Evolutionary conservation across 305 asterid species (phyloP), one percentile per base, ranked within the genome.

Genomic region (Galium porrigens): DNA sequence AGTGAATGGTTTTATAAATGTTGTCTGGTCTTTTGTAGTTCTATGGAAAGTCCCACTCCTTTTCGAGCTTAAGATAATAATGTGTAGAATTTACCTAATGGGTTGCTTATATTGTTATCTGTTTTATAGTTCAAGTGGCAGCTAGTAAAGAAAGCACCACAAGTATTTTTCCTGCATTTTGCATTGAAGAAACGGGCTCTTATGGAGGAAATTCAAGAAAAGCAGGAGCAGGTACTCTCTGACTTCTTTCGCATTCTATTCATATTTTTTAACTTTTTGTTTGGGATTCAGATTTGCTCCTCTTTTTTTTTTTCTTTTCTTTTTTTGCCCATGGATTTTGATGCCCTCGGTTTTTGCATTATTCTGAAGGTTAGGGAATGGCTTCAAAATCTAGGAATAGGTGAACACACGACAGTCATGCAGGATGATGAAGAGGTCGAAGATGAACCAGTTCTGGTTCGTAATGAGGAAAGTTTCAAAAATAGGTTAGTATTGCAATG

Each of bases 341-440:
- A 66, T 67, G 61, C 51, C 51, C 70, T 61, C 75, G 73, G 34
- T 74, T 77, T 66, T 56, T 32, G 72, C 41, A n/a, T 64, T 54
- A 53, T 67, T 75, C 69, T 71, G 58, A 70, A 88, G 98, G 94
- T 88, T 61, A 86, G 77, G 77, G 98, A 91, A 71, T 89, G 95
- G 89, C 85, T 91, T 75, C 94, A 88, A 25, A 5, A 63, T 63
- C 59, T 63, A 27, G 73, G 73, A 63, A 49, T 70, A 10, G 59
- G 88, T 61, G 99, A 92, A 65, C 89, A 85, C 63, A 76, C 86
- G 60, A 41, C 91, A 58, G 82, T 80, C 61, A 73, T 84, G 72
- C 96, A 83, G 68, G 95, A 85, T 66, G 96, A 89, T 66, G 97
- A 92, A 62, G 97, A 86, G 39, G 85, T 80, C 27, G 98, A 87